Evolutionary conservation across 176 grass and related monocot species (phyloP), one percentile per base, ranked within the genome.

Genomic region (Poa pratensis): DNA sequence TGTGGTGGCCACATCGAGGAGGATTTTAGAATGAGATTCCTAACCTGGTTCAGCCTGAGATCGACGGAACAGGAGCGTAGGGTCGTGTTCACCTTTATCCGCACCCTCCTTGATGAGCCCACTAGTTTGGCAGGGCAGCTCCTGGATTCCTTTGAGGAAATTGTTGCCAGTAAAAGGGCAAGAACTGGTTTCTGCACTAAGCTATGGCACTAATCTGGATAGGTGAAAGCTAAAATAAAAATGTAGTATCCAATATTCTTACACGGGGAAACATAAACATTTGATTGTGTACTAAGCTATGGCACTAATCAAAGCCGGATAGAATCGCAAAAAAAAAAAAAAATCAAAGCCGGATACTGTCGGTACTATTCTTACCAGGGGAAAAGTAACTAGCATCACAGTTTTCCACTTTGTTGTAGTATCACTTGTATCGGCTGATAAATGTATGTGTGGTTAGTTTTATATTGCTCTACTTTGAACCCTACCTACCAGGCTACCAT

Each of bases 21-120:
- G 30, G 87, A 74, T 32, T 96, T 96, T 55, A 91, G 94, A 42
- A 88, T 96, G 89, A 96, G 91, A 61, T 96, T 96, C 40, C 78
- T 96, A 77, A 96, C 94, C 39, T 96, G 94, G 94, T 96, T 90
- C 83, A 96, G 94, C 72, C 87, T 96, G 85, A 91, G 94, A 80
- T 96, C 94, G 0, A 88, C 87, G 0, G 89, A 94, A 64, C 88
- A 94, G 71, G 91, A 96, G 62, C 91, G 89, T 3, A 90, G 94
- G 61, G 91, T 96, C 32, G 94, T 96, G 24, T 77, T 96, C 83
- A 94, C 94, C 24, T 96, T 86, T 78, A 96, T 94, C 45, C 94
- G 67, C 11, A 94, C 87, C 19, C 69, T 96, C 39, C 67, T 89
- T 81, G 91, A 96, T 53, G 94, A 96, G 27, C 91, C 94, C n/a